Evolutionary conservation across 2,329 filamentous ascomycete genomes (phyloP).

Genomic region (Sarocladium strictum): DNA sequence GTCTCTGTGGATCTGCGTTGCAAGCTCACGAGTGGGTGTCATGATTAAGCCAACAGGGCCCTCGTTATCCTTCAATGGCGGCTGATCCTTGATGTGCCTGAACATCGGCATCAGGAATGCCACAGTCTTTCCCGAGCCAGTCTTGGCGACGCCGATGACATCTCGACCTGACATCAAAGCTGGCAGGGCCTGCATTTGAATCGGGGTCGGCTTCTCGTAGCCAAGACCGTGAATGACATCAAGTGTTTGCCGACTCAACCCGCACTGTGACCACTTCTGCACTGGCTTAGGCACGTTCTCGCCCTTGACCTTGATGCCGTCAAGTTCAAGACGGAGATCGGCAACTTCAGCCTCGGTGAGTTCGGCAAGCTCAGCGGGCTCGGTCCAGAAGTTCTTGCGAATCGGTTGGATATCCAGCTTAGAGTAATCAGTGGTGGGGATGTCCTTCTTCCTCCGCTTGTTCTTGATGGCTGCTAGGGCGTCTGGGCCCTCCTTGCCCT

Average conservation of each 20-base stretch:
- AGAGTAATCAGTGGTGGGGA: constrained; percentile 79
- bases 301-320: constrained; percentile 90
- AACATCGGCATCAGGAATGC: constrained; percentile 97
- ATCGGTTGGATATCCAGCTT: constrained; percentile 83
- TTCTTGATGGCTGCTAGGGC: constrained; percentile 47
- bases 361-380: constrained; percentile 75
- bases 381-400: constrained; percentile 90
- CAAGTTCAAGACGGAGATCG: constrained; percentile 77
- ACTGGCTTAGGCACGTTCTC: constrained; percentile 89
- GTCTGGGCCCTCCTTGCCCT: constrained; percentile 40
- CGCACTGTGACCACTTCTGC: constrained; percentile 94
- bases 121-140: constrained; percentile 94
- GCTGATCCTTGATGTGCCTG: constrained; percentile 92
- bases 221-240: constrained; percentile 77
- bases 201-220: constrained; percentile 85
- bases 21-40: constrained; percentile 90
- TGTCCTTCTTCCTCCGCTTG: constrained; percentile 88
- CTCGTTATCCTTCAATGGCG: constrained; percentile 73
- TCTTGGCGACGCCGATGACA: constrained; percentile 94
- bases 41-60: constrained; percentile 85
- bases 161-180: constrained; percentile 94
- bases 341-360: constrained; percentile 81
- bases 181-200: constrained; percentile 91
- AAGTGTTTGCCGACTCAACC: constrained; percentile 77
- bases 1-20: constrained; percentile 88